Conservation (phyloP, 225 moss, liverwort and hornwort genomes). For the Takakia lepidozioides region DNA sequence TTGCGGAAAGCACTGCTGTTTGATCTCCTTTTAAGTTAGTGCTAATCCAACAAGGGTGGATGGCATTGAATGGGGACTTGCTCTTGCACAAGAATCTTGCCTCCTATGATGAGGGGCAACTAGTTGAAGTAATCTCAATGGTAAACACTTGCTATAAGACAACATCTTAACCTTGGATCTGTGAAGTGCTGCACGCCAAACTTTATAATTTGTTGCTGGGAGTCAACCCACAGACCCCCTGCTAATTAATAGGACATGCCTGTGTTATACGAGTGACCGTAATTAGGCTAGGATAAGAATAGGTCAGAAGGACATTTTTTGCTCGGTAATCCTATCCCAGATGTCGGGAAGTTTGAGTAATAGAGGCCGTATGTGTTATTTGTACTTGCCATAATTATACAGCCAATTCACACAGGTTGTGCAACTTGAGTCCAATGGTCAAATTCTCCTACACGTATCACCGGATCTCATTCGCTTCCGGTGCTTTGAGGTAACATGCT, state of each 20-base stretch:
- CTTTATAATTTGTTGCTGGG: too few relatives aligned
- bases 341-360: too few relatives aligned
- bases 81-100: not conserved
- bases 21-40: constrained; percentile 1
- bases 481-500: constrained; percentile 5
- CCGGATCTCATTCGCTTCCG: constrained; percentile 1
- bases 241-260: too few relatives aligned
- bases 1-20: not conserved
- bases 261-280: not conserved
- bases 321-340: too few relatives aligned
- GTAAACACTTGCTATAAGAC: not conserved
- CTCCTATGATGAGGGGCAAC: constrained; percentile 1
- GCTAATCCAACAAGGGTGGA: not conserved
- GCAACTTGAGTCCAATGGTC: not conserved
- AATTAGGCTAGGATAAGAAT: not conserved
- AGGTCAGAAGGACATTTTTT: not conserved
- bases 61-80: not conserved
- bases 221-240: too few relatives aligned
- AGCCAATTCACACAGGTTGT: too few relatives aligned
- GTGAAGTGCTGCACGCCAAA: too few relatives aligned
- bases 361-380: too few relatives aligned
- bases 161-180: too few relatives aligned
- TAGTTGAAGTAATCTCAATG: constrained; percentile 1
- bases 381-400: too few relatives aligned
- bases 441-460: constrained; percentile 5